These are phyloP conservation scores for Cajanus cajan DNA, from an alignment of 306 rosid genomes.

Conservation along the genomic window DNA sequence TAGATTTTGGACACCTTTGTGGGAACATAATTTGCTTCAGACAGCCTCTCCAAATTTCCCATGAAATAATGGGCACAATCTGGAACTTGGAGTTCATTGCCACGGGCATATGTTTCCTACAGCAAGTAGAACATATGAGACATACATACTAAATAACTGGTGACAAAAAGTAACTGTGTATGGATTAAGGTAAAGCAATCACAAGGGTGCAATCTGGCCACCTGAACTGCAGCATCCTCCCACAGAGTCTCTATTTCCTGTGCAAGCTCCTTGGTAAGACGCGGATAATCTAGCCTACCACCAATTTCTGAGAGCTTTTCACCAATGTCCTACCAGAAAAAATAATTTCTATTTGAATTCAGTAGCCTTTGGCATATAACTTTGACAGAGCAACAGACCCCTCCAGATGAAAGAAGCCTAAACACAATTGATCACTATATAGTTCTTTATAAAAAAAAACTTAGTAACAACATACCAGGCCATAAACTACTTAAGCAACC, in stretches of 20 bases:
- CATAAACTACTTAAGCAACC: background rate
- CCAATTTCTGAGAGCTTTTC: slow-evolving; percentile 87
- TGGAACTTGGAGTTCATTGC: slow-evolving; percentile 96
- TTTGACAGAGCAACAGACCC: background rate
- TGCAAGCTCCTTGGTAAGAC: slow-evolving; percentile 76
- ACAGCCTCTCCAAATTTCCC: slow-evolving; percentile 84
- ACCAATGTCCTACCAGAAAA: slow-evolving; percentile 66
- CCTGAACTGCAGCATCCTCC: slow-evolving; percentile 95
- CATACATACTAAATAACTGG: background rate
- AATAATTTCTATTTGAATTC: background rate
- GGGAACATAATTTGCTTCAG: slow-evolving; percentile 81
- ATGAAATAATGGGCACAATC: slow-evolving; percentile 92
- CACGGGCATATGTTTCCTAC: slow-evolving; percentile 90
- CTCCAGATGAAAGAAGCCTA: background rate
- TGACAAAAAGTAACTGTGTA: background rate
- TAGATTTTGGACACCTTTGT: slow-evolving; percentile 65
- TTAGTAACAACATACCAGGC: background rate
- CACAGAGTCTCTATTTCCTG: slow-evolving; percentile 81
- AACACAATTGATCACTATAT: background rate
- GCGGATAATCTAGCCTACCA: slow-evolving; percentile 79
- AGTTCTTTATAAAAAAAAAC: background rate
- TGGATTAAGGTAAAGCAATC: slow-evolving; percentile 20
- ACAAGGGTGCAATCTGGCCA: slow-evolving; percentile 32
- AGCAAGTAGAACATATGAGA: slow-evolving; percentile 24
- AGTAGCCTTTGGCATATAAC: background rate